Base-by-base conservation (phyloP, 2,329 filamentous ascomycete genomes). In the Alternaria triticina region DNA sequence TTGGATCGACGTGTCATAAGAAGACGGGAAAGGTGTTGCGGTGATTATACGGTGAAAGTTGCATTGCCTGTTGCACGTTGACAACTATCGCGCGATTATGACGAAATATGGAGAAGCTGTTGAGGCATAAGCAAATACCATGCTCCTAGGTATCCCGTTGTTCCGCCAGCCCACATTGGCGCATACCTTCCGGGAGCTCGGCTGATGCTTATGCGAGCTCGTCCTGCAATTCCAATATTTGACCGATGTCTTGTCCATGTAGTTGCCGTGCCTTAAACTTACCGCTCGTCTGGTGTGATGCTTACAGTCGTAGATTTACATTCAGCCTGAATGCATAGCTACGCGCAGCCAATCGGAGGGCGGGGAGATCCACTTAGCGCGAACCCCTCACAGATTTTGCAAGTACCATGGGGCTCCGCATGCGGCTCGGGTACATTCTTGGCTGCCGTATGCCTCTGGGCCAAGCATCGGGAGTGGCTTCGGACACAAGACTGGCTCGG, bases 291-390 rank as follows among this genome's bases (percentile, higher is more conserved):
- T 46, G 55, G 22, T 20, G 49, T 22, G 9, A 12, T 44, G 45
- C 50, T 60, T 13, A 40, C 51, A 25, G 51, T 49, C 30, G 23
- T 25, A 22, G 28, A 63, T 49, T 27, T 47, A 13, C 36, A 70
- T 71, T 73, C 64, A 68, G 71, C 65, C 71, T 71, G 56, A 74
- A 70, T 64, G n/a, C 36, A 7, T 7, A 25, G 11, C 70, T 62
- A 70, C 61, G n/a, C 30, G 7, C 7, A 25, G 11, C 70, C 62
- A 71, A 71, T 73, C 27, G 57, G 7, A 47, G 25, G 10, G 5
- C 23, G 22, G 3, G 17, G 6, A 12, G 22, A 9, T 20, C n/a
- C 49, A 55, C 27, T 33, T 69, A 66, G 62, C 57, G 68, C 50
- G 20, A 64, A 43, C 68, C 69, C 67, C 66, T 72, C 69, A 69